Conservation (phyloP, 2,329 filamentous ascomycete genomes). For the Dothistroma septosporum region DNA sequence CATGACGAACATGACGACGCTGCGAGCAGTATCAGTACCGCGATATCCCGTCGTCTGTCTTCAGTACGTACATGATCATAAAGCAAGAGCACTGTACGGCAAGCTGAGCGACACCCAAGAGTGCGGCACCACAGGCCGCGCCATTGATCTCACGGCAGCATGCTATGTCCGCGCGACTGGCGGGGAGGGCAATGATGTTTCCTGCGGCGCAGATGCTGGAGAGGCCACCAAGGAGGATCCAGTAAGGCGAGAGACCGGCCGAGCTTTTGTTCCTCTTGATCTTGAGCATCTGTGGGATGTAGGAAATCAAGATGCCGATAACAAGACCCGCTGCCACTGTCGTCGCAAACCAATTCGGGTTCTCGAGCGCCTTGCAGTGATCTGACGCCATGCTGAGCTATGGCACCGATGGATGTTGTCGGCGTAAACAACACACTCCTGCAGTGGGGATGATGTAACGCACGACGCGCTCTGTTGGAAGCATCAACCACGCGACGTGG, state of each 20-base stretch:
- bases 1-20: slow-evolving; percentile 86
- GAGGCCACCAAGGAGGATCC: slow-evolving; percentile 87
- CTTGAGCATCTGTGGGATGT: slow-evolving; percentile 89
- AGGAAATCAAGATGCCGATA: slow-evolving; percentile 83
- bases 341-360: slow-evolving; percentile 28
- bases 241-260: slow-evolving; percentile 92
- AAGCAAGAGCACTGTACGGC: slow-evolving; percentile 91
- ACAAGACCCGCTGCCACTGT: slow-evolving; percentile 58
- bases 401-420: neutral
- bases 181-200: slow-evolving; percentile 85
- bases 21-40: slow-evolving; percentile 38
- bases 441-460: neutral
- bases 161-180: slow-evolving; percentile 73
- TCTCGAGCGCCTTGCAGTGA: slow-evolving; percentile 28
- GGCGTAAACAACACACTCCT: neutral
- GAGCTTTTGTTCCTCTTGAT: slow-evolving; percentile 83
- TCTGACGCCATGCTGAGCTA: slow-evolving; percentile 9
- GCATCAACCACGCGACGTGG: neutral
- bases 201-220: slow-evolving; percentile 81
- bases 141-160: slow-evolving; percentile 80
- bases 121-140: slow-evolving; percentile 77
- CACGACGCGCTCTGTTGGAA: neutral
- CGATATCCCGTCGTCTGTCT: neutral
- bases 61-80: slow-evolving; percentile 68
- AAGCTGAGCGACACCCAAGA: slow-evolving; percentile 87